A percentile compares a stretch with the other conserved stretches of the same genome.
Conservation (phyloP, 2,329 filamentous ascomycete genomes). For the Colletotrichum orbiculare region DNA sequence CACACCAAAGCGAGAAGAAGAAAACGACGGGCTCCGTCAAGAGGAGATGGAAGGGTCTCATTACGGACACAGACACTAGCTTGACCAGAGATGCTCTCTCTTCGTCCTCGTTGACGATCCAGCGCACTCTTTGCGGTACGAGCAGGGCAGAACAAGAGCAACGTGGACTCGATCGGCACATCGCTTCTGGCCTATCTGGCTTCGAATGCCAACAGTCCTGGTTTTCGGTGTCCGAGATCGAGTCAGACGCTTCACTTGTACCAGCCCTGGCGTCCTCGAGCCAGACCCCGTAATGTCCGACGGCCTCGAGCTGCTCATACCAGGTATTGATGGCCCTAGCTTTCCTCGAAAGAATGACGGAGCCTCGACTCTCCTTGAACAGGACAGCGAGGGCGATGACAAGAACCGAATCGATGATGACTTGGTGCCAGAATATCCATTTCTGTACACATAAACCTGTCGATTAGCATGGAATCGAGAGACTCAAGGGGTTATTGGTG, state of each 20-base stretch:
- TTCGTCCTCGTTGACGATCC: slow-evolving; percentile 84
- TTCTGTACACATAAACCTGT: slow-evolving; percentile 66
- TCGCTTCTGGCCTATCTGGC: slow-evolving; percentile 13
- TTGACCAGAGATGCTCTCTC: slow-evolving; percentile 73
- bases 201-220: slow-evolving; percentile 18
- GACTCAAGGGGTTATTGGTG: background rate
- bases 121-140: slow-evolving; percentile 69
- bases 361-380: slow-evolving; percentile 85
- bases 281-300: slow-evolving; percentile 66
- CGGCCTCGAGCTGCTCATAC: slow-evolving; percentile 78
- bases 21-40: slow-evolving; percentile 83
- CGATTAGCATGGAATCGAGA: background rate
- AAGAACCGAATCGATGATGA: slow-evolving; percentile 73
- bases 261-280: slow-evolving; percentile 38
- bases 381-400: slow-evolving; percentile 73
- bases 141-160: slow-evolving; percentile 20
- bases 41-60: slow-evolving; percentile 81
- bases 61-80: slow-evolving; percentile 80
- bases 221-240: slow-evolving; percentile 16
- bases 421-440: slow-evolving; percentile 91
- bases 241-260: slow-evolving; percentile 20
- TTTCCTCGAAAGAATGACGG: slow-evolving; percentile 81
- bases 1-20: slow-evolving; percentile 89
- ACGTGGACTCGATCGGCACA: slow-evolving; percentile 12
- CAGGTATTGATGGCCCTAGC: slow-evolving; percentile 80